Evolutionary conservation across 2,329 filamentous ascomycete species (phyloP).

Genomic region (Aspergillus pseudotamarii): DNA sequence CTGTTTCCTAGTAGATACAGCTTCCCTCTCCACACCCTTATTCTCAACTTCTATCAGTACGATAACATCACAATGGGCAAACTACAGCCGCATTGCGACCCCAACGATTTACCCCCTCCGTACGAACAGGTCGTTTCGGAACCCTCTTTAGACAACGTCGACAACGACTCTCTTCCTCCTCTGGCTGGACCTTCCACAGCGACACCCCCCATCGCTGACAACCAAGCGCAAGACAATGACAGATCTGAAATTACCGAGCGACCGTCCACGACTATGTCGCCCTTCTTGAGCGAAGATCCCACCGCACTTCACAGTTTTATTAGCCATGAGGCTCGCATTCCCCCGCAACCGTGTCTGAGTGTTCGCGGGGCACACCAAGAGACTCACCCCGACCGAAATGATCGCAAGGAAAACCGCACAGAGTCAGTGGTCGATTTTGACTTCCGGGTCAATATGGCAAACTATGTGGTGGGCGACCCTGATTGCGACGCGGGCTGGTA

Average conservation of each 20-base stretch:
- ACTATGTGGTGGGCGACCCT: conserved; percentile 22
- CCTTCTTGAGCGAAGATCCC: conserved; percentile 13
- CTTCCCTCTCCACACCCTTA: neutral
- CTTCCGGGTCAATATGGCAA: conserved; percentile 30
- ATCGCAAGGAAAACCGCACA: conserved; percentile 23
- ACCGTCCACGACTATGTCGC: conserved; percentile 10
- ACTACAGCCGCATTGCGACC: neutral
- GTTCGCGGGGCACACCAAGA: conserved; percentile 59
- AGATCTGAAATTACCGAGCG: neutral
- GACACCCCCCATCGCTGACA: neutral
- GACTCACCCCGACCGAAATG: conserved; percentile 26
- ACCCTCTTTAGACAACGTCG: neutral
- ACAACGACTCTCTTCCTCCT: neutral
- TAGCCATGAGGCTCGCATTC: conserved; percentile 33
- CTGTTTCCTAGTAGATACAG: neutral
- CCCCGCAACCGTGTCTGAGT: conserved; percentile 58
- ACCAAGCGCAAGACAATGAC: neutral
- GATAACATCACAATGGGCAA: neutral
- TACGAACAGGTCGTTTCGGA: neutral
- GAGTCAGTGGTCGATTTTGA: conserved; percentile 34
- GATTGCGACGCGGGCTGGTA: conserved; percentile 18
- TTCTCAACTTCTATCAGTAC: neutral
- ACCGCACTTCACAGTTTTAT: conserved; percentile 49
- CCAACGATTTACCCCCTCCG: neutral
- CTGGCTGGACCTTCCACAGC: neutral